These are phyloP conservation scores for Capsella rubella DNA, from an alignment of 441 rosid genomes.

Conservation along the genomic window DNA sequence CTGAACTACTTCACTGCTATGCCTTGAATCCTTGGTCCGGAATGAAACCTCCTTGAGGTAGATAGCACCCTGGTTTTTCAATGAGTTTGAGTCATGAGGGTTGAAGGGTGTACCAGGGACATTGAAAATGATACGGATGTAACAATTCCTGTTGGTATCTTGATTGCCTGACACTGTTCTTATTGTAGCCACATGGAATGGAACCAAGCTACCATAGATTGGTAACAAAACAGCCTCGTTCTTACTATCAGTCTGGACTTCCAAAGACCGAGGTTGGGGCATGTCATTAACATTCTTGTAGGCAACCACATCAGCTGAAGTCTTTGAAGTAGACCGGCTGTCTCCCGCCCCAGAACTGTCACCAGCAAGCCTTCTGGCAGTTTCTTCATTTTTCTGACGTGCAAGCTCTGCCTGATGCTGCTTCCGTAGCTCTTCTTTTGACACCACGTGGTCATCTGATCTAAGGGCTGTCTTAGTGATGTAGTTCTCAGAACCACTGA, in stretches of 20 bases:
- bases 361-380: slow-evolving; percentile 88
- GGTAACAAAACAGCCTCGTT: slow-evolving; percentile 84
- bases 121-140: slow-evolving; percentile 71
- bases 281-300: slow-evolving; percentile 88
- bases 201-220: slow-evolving; percentile 70
- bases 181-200: slow-evolving; percentile 73
- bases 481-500: slow-evolving; percentile 50
- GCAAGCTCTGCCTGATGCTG: slow-evolving; percentile 98
- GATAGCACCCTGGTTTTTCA: slow-evolving; percentile 68
- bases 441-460: slow-evolving; percentile 78
- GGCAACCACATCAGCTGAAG: slow-evolving; percentile 69
- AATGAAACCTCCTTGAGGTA: slow-evolving; percentile 70
- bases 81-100: slow-evolving; percentile 60
- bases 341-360: slow-evolving; percentile 63
- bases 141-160: slow-evolving; percentile 74
- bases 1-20: slow-evolving; percentile 70
- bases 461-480: slow-evolving; percentile 81
- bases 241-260: slow-evolving; percentile 84
- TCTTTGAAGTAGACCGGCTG: slow-evolving; percentile 59
- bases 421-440: slow-evolving; percentile 88
- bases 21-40: slow-evolving; percentile 77
- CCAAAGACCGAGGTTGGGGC: slow-evolving; percentile 66
- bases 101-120: slow-evolving; percentile 76
- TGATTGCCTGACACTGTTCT: slow-evolving; percentile 84
- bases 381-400: slow-evolving; percentile 90